Conservation (phyloP, 257 asterid genomes). For the Verbascum thapsus region DNA sequence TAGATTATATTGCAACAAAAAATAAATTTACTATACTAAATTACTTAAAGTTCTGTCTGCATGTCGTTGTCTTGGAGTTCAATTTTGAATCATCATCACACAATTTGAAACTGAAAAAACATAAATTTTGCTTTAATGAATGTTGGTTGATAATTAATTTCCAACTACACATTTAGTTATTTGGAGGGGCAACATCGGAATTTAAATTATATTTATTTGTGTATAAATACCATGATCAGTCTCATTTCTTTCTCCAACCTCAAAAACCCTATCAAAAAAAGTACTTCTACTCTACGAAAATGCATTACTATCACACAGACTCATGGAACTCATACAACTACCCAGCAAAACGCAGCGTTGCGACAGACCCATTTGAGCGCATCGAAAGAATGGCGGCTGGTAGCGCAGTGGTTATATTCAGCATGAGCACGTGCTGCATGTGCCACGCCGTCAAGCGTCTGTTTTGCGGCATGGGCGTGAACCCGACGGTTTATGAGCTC, state of each 20-base stretch:
- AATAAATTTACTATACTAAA: no score
- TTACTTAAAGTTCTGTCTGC: no score
- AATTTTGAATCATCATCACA: no score
- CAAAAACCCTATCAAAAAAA: not conserved
- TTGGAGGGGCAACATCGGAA: no score
- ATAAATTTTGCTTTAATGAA: no score
- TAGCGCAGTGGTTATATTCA: conserved; percentile 49
- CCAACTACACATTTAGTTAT: no score
- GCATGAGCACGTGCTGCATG: conserved; percentile 63
- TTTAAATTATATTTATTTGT: not conserved
- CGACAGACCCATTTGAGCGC: conserved; percentile 37
- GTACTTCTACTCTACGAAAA: no score
- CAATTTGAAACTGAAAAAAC: no score
- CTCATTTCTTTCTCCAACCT: conserved; percentile 1
- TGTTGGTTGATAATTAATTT: no score
- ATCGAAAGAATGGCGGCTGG: conserved; percentile 40
- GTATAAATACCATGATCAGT: conserved; percentile 30
- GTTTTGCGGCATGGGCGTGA: conserved; percentile 51
- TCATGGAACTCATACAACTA: conserved; percentile 26
- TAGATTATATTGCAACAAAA: no score
- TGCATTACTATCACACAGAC: conserved; percentile 24
- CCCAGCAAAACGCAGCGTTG: conserved; percentile 38
- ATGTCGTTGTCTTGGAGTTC: no score
- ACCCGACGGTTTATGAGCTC: conserved; percentile 43
- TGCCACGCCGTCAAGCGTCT: conserved; percentile 47